These are phyloP conservation scores for Penicillium sp. DNA, from an alignment of 2,329 filamentous ascomycete species.

Conservation along the genomic window DNA sequence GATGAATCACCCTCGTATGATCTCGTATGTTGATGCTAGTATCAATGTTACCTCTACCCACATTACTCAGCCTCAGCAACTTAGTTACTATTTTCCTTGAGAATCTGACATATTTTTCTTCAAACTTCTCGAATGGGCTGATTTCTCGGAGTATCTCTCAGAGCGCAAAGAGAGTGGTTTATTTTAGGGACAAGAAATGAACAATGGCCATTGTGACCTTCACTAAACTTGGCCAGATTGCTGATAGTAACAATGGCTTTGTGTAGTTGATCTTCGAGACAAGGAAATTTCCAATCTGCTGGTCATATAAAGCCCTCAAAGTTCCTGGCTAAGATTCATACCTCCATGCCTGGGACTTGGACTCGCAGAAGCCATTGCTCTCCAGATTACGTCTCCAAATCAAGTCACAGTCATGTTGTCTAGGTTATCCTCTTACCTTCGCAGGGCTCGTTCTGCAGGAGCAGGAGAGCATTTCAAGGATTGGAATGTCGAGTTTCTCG, in stretches of 20 bases:
- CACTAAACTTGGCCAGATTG: neutral
- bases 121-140: neutral
- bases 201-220: neutral
- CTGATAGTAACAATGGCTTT: neutral
- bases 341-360: neutral
- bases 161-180: neutral
- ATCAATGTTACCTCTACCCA: neutral
- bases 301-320: neutral
- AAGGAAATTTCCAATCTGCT: neutral
- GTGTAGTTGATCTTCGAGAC: neutral
- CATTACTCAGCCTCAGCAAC: neutral
- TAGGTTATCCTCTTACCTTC: neutral
- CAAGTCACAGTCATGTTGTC: neutral
- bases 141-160: neutral
- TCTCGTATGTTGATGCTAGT: neutral
- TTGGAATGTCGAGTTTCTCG: slow-evolving; percentile 1
- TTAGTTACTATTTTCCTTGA: neutral
- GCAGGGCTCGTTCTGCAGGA: neutral
- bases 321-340: neutral
- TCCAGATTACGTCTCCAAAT: neutral
- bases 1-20: slow-evolving; percentile 5
- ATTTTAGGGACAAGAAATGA: neutral
- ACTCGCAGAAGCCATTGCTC: neutral
- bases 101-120: neutral
- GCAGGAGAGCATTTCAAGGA: neutral